These are phyloP conservation scores for Populus pruinosa DNA, from an alignment of 345 rosid species.

Conservation along the genomic window DNA sequence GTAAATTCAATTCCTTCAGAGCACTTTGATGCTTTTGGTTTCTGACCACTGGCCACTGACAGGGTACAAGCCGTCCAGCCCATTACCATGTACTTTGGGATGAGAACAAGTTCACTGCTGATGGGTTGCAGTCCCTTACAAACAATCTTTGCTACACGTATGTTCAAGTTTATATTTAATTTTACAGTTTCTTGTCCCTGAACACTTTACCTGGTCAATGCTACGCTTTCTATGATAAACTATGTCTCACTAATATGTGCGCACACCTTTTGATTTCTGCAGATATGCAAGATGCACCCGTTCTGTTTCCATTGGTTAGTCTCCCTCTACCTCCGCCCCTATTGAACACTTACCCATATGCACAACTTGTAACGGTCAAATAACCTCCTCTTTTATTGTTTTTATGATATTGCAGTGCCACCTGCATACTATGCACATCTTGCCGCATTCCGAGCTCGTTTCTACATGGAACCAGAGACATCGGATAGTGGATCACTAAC, in stretches of 20 bases:
- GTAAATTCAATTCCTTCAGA: neutral
- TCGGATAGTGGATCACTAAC: constrained; percentile 95
- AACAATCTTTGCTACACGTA: constrained; percentile 97
- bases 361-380: neutral
- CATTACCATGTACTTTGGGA: constrained; percentile 99
- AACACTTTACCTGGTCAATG: neutral
- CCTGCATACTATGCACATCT: constrained; percentile 98
- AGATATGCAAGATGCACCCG: constrained; percentile 98
- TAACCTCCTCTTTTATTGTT: neutral
- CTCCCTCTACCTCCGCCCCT: neutral
- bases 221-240: neutral
- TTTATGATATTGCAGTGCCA: constrained; percentile 54
- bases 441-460: constrained; percentile 95
- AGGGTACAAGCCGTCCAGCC: constrained; percentile 98
- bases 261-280: neutral
- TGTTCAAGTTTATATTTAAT: neutral
- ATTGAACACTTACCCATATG: too few relatives aligned
- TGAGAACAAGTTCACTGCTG: constrained; percentile 94
- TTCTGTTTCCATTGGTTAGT: constrained; percentile 89
- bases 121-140: constrained; percentile 84
- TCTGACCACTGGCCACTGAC: neutral
- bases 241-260: neutral
- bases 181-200: neutral
- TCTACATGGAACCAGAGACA: constrained; percentile 98
- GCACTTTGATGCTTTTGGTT: neutral